Evolutionary conservation across 2,329 filamentous ascomycete species (phyloP).

Genomic region (Pyricularia sp.): DNA sequence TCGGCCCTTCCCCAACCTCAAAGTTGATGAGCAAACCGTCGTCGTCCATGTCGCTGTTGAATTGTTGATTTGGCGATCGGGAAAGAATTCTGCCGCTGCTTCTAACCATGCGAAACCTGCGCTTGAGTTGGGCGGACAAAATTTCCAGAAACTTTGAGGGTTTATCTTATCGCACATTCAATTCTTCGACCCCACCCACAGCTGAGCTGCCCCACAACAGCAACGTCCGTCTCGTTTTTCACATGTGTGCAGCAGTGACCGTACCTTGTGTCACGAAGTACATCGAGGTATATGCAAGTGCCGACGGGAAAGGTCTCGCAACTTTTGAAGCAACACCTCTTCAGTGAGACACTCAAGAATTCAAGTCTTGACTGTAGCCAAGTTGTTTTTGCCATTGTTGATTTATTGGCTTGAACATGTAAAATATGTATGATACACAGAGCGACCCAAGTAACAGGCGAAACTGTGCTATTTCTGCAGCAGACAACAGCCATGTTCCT

Average conservation of each 20-base stretch:
- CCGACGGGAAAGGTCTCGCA: background rate
- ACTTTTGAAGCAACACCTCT: background rate
- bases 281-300: background rate
- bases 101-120: background rate
- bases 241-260: background rate
- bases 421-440: background rate
- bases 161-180: background rate
- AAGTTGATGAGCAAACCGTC: conserved; percentile 95
- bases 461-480: background rate
- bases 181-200: background rate
- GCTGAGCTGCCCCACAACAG: background rate
- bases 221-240: background rate
- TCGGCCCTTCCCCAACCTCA: conserved; percentile 58
- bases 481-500: background rate
- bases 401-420: background rate
- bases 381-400: background rate
- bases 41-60: conserved; percentile 60
- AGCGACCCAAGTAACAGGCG: background rate
- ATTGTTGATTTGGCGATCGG: background rate
- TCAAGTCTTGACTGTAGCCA: background rate
- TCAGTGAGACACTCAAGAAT: background rate
- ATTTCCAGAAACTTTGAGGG: background rate
- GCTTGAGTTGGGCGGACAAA: background rate
- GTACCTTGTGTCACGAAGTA: too few relatives aligned
- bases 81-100: background rate